Conservation (phyloP, 1,284 basidiomycete species). For the Austroboletus olivaceoglutinosus region DNA sequence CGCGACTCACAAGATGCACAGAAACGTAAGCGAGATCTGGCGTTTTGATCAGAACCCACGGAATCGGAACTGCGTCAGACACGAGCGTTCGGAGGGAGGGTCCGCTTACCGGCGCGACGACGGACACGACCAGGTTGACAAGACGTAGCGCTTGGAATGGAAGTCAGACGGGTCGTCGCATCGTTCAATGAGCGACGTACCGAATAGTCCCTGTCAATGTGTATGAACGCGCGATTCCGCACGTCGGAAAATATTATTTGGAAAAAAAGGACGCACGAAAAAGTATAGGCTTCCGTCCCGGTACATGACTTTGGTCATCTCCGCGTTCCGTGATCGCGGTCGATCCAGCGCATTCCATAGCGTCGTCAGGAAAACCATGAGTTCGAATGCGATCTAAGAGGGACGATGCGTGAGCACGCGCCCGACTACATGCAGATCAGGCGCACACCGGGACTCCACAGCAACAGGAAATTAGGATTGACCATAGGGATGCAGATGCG, state of each 20-base stretch:
- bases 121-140: slow-evolving; percentile 28
- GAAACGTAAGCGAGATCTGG: slow-evolving; percentile 27
- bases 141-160: slow-evolving; percentile 28
- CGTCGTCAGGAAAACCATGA: slow-evolving; percentile 36
- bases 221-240: slow-evolving; percentile 1
- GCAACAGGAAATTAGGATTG: slow-evolving; percentile 16
- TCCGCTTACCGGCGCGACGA: slow-evolving; percentile 29
- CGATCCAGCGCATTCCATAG: slow-evolving; percentile 38
- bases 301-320: slow-evolving; percentile 31
- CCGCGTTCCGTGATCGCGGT: slow-evolving; percentile 25
- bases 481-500: slow-evolving; percentile 17
- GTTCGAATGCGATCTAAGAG: slow-evolving; percentile 37
- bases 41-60: neutral
- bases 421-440: neutral
- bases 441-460: slow-evolving; percentile 37
- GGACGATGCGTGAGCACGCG: neutral
- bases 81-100: neutral
- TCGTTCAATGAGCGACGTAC: slow-evolving; percentile 13
- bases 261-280: slow-evolving; percentile 29
- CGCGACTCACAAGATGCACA: slow-evolving; percentile 30
- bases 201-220: slow-evolving; percentile 24
- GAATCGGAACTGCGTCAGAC: neutral
- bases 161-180: neutral
- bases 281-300: slow-evolving; percentile 40
- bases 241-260: neutral